phyloP scores from a whole-genome alignment of 202 grass and related monocot species.

The Schoenoplectus tabernaemontani region DNA sequence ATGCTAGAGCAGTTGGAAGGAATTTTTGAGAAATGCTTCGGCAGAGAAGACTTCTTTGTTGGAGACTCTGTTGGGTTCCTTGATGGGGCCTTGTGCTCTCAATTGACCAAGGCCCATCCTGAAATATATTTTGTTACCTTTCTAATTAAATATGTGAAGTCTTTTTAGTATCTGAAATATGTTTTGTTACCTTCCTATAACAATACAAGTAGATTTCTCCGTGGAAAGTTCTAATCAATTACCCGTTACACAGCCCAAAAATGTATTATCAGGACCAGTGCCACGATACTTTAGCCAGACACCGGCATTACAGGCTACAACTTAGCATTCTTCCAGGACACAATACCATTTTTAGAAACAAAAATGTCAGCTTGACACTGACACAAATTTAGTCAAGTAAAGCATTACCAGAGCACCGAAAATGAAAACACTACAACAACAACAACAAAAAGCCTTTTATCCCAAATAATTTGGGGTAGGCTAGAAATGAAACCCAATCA shows the following conservation, averaged over 20 bases:
- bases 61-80: slow-evolving; percentile 37
- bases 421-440: no score
- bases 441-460: not conserved
- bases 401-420: not conserved
- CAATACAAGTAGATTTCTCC: not conserved
- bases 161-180: not conserved
- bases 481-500: no score
- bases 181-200: not conserved
- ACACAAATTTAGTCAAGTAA: not conserved
- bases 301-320: not conserved
- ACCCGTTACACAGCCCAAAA: not conserved
- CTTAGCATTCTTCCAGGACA: not conserved
- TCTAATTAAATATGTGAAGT: no score
- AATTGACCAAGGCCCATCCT: no score
- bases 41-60: slow-evolving; percentile 40
- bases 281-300: not conserved
- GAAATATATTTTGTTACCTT: no score
- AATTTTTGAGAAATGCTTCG: slow-evolving; percentile 30
- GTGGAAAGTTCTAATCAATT: not conserved
- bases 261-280: not conserved
- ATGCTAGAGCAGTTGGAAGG: slow-evolving; percentile 27
- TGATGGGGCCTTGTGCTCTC: slow-evolving; percentile 33
- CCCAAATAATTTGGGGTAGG: no score
- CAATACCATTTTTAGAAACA: not conserved
- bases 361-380: not conserved